Base-by-base conservation (phyloP, 1,284 basidiomycete genomes). In the Mycosarcoma maydis region DNA sequence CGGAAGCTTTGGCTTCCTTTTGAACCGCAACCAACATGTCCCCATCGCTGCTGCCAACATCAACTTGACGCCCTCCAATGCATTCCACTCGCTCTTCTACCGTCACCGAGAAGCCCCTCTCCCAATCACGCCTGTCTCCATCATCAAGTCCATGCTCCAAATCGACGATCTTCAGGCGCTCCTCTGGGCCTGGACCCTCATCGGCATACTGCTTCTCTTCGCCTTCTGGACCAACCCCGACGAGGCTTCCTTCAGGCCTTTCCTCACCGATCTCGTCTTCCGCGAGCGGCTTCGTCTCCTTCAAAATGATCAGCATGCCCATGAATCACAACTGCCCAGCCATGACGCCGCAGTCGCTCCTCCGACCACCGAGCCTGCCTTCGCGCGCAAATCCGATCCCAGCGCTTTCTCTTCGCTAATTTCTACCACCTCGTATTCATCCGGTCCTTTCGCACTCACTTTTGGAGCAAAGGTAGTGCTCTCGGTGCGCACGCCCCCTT, bases 211-310 rank as follows among this genome's bases (percentile, higher is more conserved):
- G n/a, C 49, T 73, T 23, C 70, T 75, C 26, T 67, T 75, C 23
- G 94, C 94, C 41, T 94, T 94, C 85, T 87, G 93, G 82, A 92
- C 92, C 36, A 96, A 95, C 82, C 94, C 94, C 16, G 89, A 89
- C 53, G 93, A 97, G 83, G 88, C 88, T 40, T 93, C 92, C 3
- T 97, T 97, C 84, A 88, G 92, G 54, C 87, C 92, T 14, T 94
- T 93, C 84, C 89, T 98, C 76, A 97, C 94, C 29, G 93, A 96
- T 81, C 90, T 92, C 79, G 93, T 93, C 33, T 96, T 98, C 81
- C 90, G 93, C 48, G 90, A 92, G 60, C 93, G 97, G 81, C 87
- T 98, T 56, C 92, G 89, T 65, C 90, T 90, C 60, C 88, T 97
- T 37, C 67, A 66, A 8, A 37, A 49, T 26, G 65, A 76, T 37